These are phyloP conservation scores for Umbelopsis vinacea DNA, from an alignment of 192 early-diverging fungal genomes.

Conservation along the genomic window DNA sequence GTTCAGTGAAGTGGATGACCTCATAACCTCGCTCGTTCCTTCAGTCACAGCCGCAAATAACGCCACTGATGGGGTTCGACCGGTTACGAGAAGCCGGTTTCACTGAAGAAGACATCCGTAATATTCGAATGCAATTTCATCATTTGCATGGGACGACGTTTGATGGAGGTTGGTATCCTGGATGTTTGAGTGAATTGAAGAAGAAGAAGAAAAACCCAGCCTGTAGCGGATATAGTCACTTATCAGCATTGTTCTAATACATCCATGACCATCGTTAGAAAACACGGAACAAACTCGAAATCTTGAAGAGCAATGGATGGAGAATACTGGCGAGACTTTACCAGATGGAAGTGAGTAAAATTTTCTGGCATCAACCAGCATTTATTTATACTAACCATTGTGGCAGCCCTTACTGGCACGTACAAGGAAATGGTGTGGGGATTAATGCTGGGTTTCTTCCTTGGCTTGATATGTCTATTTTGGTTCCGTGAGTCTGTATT, in stretches of 20 bases:
- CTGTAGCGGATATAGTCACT: neutral
- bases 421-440: constrained; percentile 62
- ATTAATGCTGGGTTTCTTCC: constrained; percentile 58
- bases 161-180: neutral
- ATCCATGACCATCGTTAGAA: constrained; percentile 5
- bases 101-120: constrained; percentile 58
- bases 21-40: neutral
- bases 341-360: constrained; percentile 60
- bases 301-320: constrained; percentile 64
- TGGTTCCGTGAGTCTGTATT: constrained; percentile 61
- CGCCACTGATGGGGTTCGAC: constrained; percentile 57
- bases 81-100: constrained; percentile 61
- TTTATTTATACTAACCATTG: neutral
- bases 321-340: constrained; percentile 53
- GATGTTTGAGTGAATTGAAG: no score
- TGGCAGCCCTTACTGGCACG: constrained; percentile 43
- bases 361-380: neutral
- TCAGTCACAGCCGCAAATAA: constrained; percentile 45
- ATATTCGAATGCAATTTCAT: constrained; percentile 60
- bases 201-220: neutral
- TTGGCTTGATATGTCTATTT: constrained; percentile 56
- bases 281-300: constrained; percentile 42
- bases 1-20: neutral
- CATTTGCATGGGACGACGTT: constrained; percentile 48
- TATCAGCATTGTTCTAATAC: no score